Evolutionary conservation across 768 basidiomycete genomes (phyloP).

Genomic region (Leucocoprinus leucothites): DNA sequence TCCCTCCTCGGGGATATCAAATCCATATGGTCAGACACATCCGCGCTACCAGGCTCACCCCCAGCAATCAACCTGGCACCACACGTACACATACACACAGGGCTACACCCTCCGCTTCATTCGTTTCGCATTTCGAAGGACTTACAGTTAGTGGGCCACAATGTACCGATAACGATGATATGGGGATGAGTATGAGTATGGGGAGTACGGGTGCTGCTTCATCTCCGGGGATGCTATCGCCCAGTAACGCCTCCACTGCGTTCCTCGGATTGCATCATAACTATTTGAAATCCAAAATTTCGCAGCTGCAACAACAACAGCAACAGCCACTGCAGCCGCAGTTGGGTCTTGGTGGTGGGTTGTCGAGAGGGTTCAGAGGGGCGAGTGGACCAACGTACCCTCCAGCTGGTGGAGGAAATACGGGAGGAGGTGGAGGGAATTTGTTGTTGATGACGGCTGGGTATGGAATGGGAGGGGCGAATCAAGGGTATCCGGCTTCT

Average conservation of each 20-base stretch:
- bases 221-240: conserved; percentile 43
- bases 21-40: conserved; percentile 75
- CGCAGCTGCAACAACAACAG: too few species aligned
- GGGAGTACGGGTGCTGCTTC: conserved; percentile 32
- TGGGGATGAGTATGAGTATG: conserved; percentile 32
- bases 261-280: conserved; percentile 72
- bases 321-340: conserved; percentile 28
- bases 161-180: conserved; percentile 20
- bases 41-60: conserved; percentile 25
- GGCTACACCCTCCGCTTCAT: conserved; percentile 52
- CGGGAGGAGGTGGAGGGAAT: conserved; percentile 1
- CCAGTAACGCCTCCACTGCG: conserved; percentile 79
- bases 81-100: too few species aligned
- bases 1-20: conserved; percentile 72
- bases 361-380: conserved; percentile 29
- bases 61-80: too few species aligned
- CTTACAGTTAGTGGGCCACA: conserved; percentile 16
- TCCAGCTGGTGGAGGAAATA: neutral
- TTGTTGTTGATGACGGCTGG: conserved; percentile 21
- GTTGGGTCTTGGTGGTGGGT: conserved; percentile 20
- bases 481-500: conserved; percentile 25
- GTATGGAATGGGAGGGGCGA: conserved; percentile 17
- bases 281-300: conserved; percentile 52
- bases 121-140: conserved; percentile 39
- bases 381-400: conserved; percentile 28